These are phyloP conservation scores for Bipolaris oryzae DNA, from an alignment of 2,329 filamentous ascomycete genomes.

Conservation along the genomic window DNA sequence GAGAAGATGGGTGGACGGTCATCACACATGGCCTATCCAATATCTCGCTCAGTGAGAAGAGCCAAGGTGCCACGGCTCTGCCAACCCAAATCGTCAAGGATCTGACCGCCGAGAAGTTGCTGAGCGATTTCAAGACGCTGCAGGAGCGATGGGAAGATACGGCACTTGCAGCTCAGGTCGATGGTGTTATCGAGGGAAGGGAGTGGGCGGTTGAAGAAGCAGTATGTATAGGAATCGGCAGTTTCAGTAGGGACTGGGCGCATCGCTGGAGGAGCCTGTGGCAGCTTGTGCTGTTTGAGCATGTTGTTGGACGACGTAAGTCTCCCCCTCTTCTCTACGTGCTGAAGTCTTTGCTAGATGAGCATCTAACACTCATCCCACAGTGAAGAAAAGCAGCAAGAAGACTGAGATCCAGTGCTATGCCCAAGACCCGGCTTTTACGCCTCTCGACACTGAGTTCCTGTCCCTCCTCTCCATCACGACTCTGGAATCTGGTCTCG, in stretches of 20 bases:
- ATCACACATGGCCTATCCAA: slow-evolving; percentile 38
- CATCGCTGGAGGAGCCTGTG: slow-evolving; percentile 43
- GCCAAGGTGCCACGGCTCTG: slow-evolving; percentile 2
- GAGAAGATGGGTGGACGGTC: slow-evolving; percentile 47
- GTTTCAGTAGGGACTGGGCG: slow-evolving; percentile 45
- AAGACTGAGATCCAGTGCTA: slow-evolving; percentile 23
- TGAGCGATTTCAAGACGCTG: slow-evolving; percentile 29
- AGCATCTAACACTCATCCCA: not conserved
- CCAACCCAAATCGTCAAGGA: slow-evolving; percentile 26
- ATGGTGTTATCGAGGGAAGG: slow-evolving; percentile 8
- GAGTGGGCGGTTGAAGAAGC: slow-evolving; percentile 25
- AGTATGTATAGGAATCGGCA: slow-evolving; percentile 47
- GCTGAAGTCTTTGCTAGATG: not conserved
- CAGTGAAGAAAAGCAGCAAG: slow-evolving; percentile 3
- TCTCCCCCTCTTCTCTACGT: not conserved
- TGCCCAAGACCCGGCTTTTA: slow-evolving; percentile 48
- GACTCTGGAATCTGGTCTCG: slow-evolving; percentile 19
- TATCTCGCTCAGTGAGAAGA: slow-evolving; percentile 9
- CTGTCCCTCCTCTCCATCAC: slow-evolving; percentile 32
- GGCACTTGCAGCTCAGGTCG: slow-evolving; percentile 29
- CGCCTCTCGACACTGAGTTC: slow-evolving; percentile 38
- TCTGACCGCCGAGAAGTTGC: slow-evolving; percentile 34
- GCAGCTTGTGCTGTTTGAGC: slow-evolving; percentile 47
- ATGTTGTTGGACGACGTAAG: slow-evolving; percentile 25
- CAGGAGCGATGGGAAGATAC: slow-evolving; percentile 34